phyloP scores from a whole-genome alignment of 2,329 filamentous ascomycete genomes.

The Phymatotrichopsis omnivora region DNA sequence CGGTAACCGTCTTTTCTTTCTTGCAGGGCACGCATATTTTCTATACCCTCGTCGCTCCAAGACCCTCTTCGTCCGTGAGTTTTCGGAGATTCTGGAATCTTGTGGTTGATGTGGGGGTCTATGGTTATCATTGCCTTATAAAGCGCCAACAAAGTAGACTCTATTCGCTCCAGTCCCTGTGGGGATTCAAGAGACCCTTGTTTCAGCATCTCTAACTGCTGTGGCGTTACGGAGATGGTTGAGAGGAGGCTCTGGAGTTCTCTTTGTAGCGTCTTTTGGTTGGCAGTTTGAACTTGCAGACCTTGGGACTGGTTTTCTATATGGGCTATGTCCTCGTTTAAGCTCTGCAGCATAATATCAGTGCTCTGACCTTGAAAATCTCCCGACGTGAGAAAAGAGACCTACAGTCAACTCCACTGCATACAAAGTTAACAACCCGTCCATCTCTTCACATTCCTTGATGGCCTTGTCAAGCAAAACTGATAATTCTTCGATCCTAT shows the following conservation, averaged over 20 bases:
- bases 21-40: slow-evolving; percentile 84
- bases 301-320: slow-evolving; percentile 97
- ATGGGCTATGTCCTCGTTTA: slow-evolving; percentile 91
- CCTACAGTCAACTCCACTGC: slow-evolving; percentile 80
- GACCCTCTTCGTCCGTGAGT: slow-evolving; percentile 35
- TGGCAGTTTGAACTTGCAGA: slow-evolving; percentile 91
- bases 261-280: slow-evolving; percentile 84
- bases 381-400: not conserved
- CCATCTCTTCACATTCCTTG: slow-evolving; percentile 87
- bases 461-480: slow-evolving; percentile 81
- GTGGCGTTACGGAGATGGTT: slow-evolving; percentile 74
- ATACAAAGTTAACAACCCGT: slow-evolving; percentile 87
- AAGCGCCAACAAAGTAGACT: slow-evolving; percentile 64
- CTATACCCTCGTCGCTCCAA: slow-evolving; percentile 53
- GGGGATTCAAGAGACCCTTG: slow-evolving; percentile 61
- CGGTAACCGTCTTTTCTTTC: slow-evolving; percentile 90
- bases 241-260: slow-evolving; percentile 83
- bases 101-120: slow-evolving; percentile 62
- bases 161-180: slow-evolving; percentile 64
- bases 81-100: slow-evolving; percentile 41
- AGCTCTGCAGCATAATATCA: slow-evolving; percentile 48
- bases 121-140: slow-evolving; percentile 93
- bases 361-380: too few relatives aligned
- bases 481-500: slow-evolving; percentile 77
- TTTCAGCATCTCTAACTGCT: slow-evolving; percentile 64